Evolutionary conservation across 306 rosid genomes (phyloP), one percentile per base, ranked within the genome.

Genomic region (Carpinus fangiana): DNA sequence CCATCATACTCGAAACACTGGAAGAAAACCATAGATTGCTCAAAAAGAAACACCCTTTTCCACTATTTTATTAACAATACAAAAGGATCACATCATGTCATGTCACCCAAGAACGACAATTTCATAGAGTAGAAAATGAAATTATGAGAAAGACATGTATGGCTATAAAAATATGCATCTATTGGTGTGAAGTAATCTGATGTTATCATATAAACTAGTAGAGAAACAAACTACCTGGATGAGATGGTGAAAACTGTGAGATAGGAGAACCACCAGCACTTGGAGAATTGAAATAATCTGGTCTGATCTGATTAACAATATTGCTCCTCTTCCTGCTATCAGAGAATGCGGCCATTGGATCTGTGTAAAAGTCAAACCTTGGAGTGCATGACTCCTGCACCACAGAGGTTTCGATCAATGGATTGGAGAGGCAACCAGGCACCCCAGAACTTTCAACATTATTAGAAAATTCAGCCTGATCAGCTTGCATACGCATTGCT

Each of bases 281-380:
- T 50, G 87, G 84, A 81, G 85, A 90, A 38, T 83, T 74, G 43
- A 75, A 84, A 85, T 61, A 46, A 84, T 75, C 82, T 0, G 84
- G 78, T 41, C 76, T 75, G 57, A 77, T 26, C 74, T 77, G 93
- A 47, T 70, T 67, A 65, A 31, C 66, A 23, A 47, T 47, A 64
- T 55, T 84, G 74, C 77, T 64, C 81, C 82, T 82, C 76, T 75
- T 86, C 82, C 70, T 90, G 79, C 81, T 82, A 12, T 89, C 73
- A 76, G 91, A 86, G 87, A 92, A 95, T 53, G 98, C 97, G 38
- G 91, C 60, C 99, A 92, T 90, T 10, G 98, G 98, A 74, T 95
- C 95, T 2, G 99, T 92, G 81, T 95, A 95, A 69, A 74, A 92
- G 76, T 89, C 96, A 84, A 95, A 95, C 85, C 98, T 86, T 13